Evolutionary conservation across 2,329 filamentous ascomycete species (phyloP).

Genomic region (Chaetomium sp.): DNA sequence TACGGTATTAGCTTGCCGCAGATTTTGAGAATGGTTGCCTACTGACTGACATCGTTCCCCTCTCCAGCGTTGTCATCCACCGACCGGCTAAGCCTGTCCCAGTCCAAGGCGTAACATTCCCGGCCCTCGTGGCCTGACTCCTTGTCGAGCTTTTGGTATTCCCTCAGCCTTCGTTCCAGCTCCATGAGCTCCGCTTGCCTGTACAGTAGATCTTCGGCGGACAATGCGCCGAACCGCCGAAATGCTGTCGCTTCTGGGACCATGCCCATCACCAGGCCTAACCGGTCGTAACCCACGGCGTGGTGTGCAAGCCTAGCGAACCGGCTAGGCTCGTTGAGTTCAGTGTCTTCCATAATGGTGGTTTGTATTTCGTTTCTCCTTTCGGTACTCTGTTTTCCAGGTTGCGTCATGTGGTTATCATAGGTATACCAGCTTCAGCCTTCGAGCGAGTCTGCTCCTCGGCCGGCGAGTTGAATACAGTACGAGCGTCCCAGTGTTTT

Average conservation of each 20-base stretch:
- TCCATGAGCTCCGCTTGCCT: conserved; percentile 19
- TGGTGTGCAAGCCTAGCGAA: neutral
- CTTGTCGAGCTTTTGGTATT: conserved; percentile 21
- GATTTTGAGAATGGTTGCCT: neutral
- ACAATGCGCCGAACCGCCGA: conserved; percentile 13
- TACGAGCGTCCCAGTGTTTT: too few species aligned
- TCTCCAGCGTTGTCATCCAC: neutral
- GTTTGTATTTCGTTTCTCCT: too few species aligned
- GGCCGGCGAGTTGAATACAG: too few species aligned
- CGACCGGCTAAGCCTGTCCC: neutral
- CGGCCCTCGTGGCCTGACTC: conserved; percentile 3
- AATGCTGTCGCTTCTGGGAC: conserved; percentile 13
- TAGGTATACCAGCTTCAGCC: too few species aligned
- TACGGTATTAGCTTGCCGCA: neutral
- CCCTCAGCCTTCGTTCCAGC: conserved; percentile 11
- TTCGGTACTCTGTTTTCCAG: too few species aligned
- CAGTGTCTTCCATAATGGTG: too few species aligned
- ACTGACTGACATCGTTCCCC: neutral
- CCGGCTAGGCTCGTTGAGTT: neutral
- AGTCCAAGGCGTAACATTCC: neutral
- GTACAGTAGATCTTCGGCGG: conserved; percentile 20
- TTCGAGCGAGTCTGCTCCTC: too few species aligned
- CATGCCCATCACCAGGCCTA: conserved; percentile 17
- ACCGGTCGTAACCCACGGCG: conserved; percentile 18
- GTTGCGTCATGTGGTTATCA: too few species aligned